Evolutionary conservation across 805 yeast genomes (phyloP), one percentile per base, ranked within the genome.

Genomic region (Naumovozyma dairenensis): DNA sequence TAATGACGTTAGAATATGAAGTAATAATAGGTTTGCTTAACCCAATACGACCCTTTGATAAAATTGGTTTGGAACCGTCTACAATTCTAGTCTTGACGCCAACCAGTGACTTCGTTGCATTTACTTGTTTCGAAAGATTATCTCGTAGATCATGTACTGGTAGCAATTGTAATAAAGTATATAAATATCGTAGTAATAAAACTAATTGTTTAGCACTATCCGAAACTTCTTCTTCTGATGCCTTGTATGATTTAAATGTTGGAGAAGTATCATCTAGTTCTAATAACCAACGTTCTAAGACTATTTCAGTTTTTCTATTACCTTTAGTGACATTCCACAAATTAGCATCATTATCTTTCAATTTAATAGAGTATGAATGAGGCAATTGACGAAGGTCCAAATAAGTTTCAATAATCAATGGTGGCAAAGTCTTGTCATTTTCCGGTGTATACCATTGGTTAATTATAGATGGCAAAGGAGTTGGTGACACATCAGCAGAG

Each of bases 251-350:
- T 27, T 60, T 62, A 13, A 71, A 50, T 10, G 52, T 37, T 15
- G 45, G 35, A 2, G 59, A 50, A 12, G 42, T 40, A 25, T 42
- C 58, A 48, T 80, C 87, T 39, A 87, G 71, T 54, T 87, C 95
- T 21, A 92, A 61, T 16, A 85, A 65, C 98, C 98, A 92, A 38
- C 98, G 69, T 51, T 92, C 98, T 37, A 92, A 60, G 2, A 92
- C 96, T n/a, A 92, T 72, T 56, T 89, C 97, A 13, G 74, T 67
- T 48, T 80, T 80, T 48, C 71, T 74, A 3, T 70, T 65, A 10
- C 79, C 80, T 38, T 67, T 72, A 7, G 79, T 64, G 9, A 77
- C 77, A 7, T 70, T 62, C 71, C 80, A 76, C 10, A 67, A 49
- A 41, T 65, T 65, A 16, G 67, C 71, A 6, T 66, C 65, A 3